Evolutionary conservation across 768 basidiomycete genomes (phyloP), one percentile per base, ranked within the genome.

Genomic region (Naematelia aurantialba): DNA sequence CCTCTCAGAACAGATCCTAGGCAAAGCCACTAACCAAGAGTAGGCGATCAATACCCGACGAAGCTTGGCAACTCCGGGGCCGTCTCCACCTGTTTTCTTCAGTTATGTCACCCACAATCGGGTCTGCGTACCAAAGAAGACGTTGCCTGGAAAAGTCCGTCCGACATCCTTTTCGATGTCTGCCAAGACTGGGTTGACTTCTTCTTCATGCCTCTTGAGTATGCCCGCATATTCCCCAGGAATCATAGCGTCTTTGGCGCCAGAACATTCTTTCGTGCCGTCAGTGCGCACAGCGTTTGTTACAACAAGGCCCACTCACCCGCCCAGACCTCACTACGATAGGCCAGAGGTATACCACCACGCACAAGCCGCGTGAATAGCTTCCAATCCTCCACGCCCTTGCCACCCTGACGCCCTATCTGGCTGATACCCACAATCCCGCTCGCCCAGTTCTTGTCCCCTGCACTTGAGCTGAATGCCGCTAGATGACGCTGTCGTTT

Each of bases 91-190:
- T 60, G 31, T 21, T n/a, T 8, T 27, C 27, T 31, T 59, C 27
- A 59, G 52, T 34, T 46, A n/a, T n/a, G n/a, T n/a, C n/a, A n/a
- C n/a, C n/a, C n/a, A n/a, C n/a, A n/a, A n/a, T n/a, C n/a, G n/a
- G n/a, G n/a, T n/a, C n/a, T n/a, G n/a, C n/a, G n/a, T n/a, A 61
- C 91, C 96, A 79, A 97, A 99, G 81, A 96, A 98, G 27, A 98
- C 83, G 70, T 96, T 96, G 45, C 91, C 78, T 0, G 93, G 92
- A 88, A 94, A 76, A 87, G 68, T 92, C 89, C 81, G 88, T 78
- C 61, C 88, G 5, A 78, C 75, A 70, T 98, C 94, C 79, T 98
- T 97, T 80, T 97, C 96, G 59, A 99, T 98, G 78, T 99, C 96
- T 44, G 78, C 80, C 29, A 79, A 48, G 24, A 78, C 70, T 2